Percentiles rank a stretch among this genome's conserved stretches.
Evolutionary conservation across 352 stramenopile genomes (phyloP).

Genomic region (Phytophthora litchii): DNA sequence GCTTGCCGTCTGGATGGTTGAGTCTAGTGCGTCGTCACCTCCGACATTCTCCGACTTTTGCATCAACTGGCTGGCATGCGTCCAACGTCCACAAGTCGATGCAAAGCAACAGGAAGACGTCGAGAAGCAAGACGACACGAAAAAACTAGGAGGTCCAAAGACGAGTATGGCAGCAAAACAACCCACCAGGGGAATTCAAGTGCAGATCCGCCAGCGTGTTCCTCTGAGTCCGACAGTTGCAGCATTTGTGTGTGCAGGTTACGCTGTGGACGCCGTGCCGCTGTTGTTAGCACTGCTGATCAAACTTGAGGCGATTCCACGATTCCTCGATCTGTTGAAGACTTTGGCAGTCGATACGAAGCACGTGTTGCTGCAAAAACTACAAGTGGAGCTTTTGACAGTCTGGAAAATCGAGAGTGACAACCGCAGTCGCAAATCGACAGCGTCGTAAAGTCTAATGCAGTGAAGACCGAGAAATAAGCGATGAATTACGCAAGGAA

Average conservation of each 20-base stretch:
- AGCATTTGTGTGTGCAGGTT: slow-evolving; percentile 31
- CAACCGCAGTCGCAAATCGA: slow-evolving; percentile 9
- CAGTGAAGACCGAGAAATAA: slow-evolving; percentile 20
- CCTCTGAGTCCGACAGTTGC: slow-evolving; percentile 26
- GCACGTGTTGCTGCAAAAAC: slow-evolving; percentile 29
- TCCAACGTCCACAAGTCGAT: slow-evolving; percentile 26
- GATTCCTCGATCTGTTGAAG: slow-evolving; percentile 36
- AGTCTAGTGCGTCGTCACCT: slow-evolving; percentile 14
- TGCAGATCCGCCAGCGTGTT: slow-evolving; percentile 6
- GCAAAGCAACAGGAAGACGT: not conserved
- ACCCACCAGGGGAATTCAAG: not conserved
- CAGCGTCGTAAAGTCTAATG: slow-evolving; percentile 5
- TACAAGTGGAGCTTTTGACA: slow-evolving; percentile 26
- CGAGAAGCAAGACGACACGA: slow-evolving; percentile 6
- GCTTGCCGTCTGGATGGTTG: slow-evolving; percentile 25
- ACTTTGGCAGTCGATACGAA: slow-evolving; percentile 26
- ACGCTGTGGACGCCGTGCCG: slow-evolving; percentile 26
- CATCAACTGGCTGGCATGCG: slow-evolving; percentile 35
- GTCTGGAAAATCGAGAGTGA: slow-evolving; percentile 23
- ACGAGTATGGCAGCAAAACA: not conserved
- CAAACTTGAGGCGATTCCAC: slow-evolving; percentile 21
- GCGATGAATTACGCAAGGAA: slow-evolving; percentile 24
- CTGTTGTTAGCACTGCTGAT: slow-evolving; percentile 28
- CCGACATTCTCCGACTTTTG: slow-evolving; percentile 29
- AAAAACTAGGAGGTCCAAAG: not conserved